Evolutionary conservation across 2,329 filamentous ascomycete genomes (phyloP), one percentile per base, ranked within the genome.

Genomic region (Colletotrichum trifolii): DNA sequence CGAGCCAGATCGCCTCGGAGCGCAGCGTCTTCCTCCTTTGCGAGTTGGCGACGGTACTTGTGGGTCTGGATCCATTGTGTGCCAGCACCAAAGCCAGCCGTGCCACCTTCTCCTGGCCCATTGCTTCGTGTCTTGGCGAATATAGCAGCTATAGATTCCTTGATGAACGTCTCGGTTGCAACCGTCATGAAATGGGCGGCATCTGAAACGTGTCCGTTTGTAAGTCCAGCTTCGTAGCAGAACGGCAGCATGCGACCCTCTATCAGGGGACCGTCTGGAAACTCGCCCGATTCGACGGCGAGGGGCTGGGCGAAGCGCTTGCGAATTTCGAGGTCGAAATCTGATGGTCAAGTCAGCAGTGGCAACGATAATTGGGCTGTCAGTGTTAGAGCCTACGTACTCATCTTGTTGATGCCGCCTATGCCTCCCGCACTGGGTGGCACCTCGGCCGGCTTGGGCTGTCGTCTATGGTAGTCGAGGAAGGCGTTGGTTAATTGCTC

Each of bases 61-160:
- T 90, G 86, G 2, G 93, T 97, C 75, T 94, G 90, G 64, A 97
- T 87, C 82, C 91, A 92, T 40, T 84, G 85, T 46, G 87, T 87
- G 46, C 88, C 89, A 39, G 87, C 83, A 3, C 90, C 90, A 60
- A 88, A 88, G 3, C 87, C 87, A 55, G 87, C 85, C 64, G 81
- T 87, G 8, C 85, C 87, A 15, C 84, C 85, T 66, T 88, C 85
- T 36, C 87, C 87, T 3, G 88, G 87, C 0, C 86, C 87, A 71
- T 91, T 91, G 71, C 85, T 86, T 66, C 87, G 81, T 2, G 89
- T 90, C 55, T 88, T 85, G 67, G 84, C 86, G 68, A 90, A 89
- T 8, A 91, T 82, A 7, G 85, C 82, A 2, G 87, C 85, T 59
- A 91, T 77, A 15, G 89, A 79, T 71, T 91, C 88, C 69, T 91